Evolutionary conservation across 805 yeast genomes (phyloP), one percentile per base, ranked within the genome.

Genomic region (Metschnikowia reukaufii): DNA sequence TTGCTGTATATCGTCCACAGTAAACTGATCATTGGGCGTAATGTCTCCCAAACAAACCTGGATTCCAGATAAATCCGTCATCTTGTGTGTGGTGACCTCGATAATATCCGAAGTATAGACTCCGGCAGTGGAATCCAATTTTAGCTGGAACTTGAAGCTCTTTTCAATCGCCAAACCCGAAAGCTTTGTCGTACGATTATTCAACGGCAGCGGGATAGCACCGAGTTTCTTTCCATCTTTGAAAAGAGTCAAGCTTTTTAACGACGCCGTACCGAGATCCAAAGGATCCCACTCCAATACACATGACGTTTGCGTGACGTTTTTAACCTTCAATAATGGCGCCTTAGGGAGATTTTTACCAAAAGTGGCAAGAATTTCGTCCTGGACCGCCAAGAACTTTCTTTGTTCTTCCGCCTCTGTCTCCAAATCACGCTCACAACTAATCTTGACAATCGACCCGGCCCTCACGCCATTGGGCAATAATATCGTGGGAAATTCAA

Each of bases 401-500:
- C 67, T 63, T 27, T 74, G 70, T 58, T 88, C 94, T 49, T 70
- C 67, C 32, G 63, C 56, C 61, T 92, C 97, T 31, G 83, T 78
- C 36, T 76, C 80, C 3, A 73, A 58, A 60, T 91, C 95, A 52
- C 87, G 84, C 43, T 86, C 90, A 64, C 97, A 91, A 48, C 76
- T 79, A 64, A 94, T 84, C 58, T 85, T 86, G 42, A 94, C 88
- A 44, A 94, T 86, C 10, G 96, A 87, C 2, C 99, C 99, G 1
- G 98, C 95, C 54, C 80, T 78, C 30, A 91, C 94, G 33, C 92
- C 91, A 56, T 84, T 86, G 7, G 99, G 99, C 38, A 94, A 72
- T 45, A 94, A 73, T 47, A 92, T 82, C 3, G 98, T 89, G n/a
- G 99, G 99, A 60, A 92, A 94, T 61, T 94, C 99, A 54, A 94